Evolutionary conservation across 805 yeast species (phyloP), one percentile per base, ranked within the genome.

Genomic region (Cyberlindnera misumaiensis): DNA sequence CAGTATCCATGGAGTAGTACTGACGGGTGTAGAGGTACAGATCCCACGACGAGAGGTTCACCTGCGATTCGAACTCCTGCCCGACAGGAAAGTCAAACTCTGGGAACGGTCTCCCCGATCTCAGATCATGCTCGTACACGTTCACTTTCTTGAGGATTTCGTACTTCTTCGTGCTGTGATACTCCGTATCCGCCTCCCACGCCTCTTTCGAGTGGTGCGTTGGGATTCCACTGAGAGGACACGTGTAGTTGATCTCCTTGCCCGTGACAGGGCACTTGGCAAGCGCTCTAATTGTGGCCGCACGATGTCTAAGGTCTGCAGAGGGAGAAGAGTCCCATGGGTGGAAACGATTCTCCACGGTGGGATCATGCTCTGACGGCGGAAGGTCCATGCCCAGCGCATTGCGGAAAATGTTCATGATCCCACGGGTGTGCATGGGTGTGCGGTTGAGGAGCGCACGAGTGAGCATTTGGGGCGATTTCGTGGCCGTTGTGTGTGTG

Each of bases 191-290:
- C 39, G 66, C 63, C 53, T 80, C 80, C 96, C 97, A 93, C 1
- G 96, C 96, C 47, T 83, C 87, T 55, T 72, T 71, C 15, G 86
- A 79, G 56, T 86, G 94, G 60, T 93, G 98, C 4, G 98, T 93
- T 17, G 99, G 98, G 36, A 93, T 88, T 3, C 98, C 98, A 4
- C 96, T 84, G 40, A 74, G 65, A 2, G 98, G 98, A 64, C 97
- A 93, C 2, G 89, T 85, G 59, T 71, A 93, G 48, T 81, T 72
- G 42, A 93, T 85, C 33, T 83, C 81, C 46, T 79, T 73, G 14
- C 77, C 70, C 0, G 97, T 89, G 11, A 89, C 93, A 0, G 97
- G 97, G 60, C 97, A 90, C 54, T 75, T 74, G 10, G 96, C 96
- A 44, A 80, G 71, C 4, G 95, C 82, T 56, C 89, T 75, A 45